These are phyloP conservation scores for Pythium coloratum DNA, from an alignment of 352 stramenopile genomes.

Conservation along the genomic window DNA sequence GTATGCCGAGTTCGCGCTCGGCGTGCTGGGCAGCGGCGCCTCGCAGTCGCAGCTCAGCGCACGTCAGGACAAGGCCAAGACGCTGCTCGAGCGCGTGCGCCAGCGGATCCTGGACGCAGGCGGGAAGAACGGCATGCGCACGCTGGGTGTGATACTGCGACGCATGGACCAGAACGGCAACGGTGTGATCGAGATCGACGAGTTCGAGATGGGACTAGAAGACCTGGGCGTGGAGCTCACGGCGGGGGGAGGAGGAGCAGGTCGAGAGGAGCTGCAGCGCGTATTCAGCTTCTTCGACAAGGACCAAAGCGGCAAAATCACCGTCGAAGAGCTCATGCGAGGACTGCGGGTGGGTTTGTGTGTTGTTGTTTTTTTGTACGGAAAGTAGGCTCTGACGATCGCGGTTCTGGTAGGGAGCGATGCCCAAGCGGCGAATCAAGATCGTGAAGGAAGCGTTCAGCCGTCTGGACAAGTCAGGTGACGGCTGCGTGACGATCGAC, in stretches of 20 bases:
- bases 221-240: constrained; percentile 42
- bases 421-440: constrained; percentile 76
- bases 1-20: constrained; percentile 71
- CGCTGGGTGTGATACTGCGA: constrained; percentile 58
- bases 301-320: constrained; percentile 82
- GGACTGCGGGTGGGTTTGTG: constrained; percentile 60
- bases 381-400: background rate
- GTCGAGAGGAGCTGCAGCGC: constrained; percentile 44
- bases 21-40: constrained; percentile 39
- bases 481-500: constrained; percentile 60
- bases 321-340: constrained; percentile 88
- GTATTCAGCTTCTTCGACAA: constrained; percentile 80
- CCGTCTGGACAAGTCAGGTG: constrained; percentile 59
- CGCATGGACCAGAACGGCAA: constrained; percentile 86
- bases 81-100: constrained; percentile 48
- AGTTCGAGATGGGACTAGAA: constrained; percentile 57
- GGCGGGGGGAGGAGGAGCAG: constrained; percentile 11
- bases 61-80: constrained; percentile 15
- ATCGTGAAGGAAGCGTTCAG: constrained; percentile 88
- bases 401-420: constrained; percentile 44
- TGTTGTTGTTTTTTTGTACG: background rate
- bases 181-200: constrained; percentile 64
- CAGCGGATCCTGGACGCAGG: constrained; percentile 56
- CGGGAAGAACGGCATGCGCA: constrained; percentile 76
- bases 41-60: background rate